Evolutionary conservation across 257 asterid genomes (phyloP).

Genomic region (Ilex asprella): DNA sequence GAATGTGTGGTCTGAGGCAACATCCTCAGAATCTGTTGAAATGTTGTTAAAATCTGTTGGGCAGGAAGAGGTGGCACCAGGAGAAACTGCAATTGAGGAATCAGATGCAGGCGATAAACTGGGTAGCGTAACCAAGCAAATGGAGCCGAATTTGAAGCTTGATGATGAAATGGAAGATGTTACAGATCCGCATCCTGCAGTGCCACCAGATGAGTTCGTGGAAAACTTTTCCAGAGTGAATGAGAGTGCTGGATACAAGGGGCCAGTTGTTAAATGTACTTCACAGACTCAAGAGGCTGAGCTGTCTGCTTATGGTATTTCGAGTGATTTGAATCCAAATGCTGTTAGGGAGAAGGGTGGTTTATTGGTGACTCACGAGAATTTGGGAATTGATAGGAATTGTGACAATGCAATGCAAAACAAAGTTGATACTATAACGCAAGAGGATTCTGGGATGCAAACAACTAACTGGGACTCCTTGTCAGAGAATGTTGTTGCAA

Average conservation of each 20-base stretch:
- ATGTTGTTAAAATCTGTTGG: slow-evolving; percentile 92
- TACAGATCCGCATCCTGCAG: slow-evolving; percentile 18
- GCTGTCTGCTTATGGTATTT: slow-evolving; percentile 23
- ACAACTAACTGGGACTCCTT: slow-evolving; percentile 25
- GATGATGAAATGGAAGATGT: slow-evolving; percentile 28
- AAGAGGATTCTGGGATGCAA: slow-evolving; percentile 23
- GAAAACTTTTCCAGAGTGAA: slow-evolving; percentile 24
- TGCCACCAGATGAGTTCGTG: slow-evolving; percentile 29
- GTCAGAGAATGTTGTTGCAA: slow-evolving; percentile 23
- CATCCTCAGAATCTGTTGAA: slow-evolving; percentile 97
- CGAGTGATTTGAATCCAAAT: slow-evolving; percentile 6
- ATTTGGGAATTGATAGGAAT: slow-evolving; percentile 19
- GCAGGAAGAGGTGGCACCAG: slow-evolving; percentile 80
- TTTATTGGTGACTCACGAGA: slow-evolving; percentile 19
- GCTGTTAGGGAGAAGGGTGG: slow-evolving; percentile 21
- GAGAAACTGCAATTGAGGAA: slow-evolving; percentile 42
- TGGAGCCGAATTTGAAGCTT: slow-evolving; percentile 29
- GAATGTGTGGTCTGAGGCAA: slow-evolving; percentile 99
- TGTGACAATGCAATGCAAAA: slow-evolving; percentile 23
- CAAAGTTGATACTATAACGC: slow-evolving; percentile 26
- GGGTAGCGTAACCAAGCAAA: slow-evolving; percentile 31
- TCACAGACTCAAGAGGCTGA: slow-evolving; percentile 26
- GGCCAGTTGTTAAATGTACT: slow-evolving; percentile 15
- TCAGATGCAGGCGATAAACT: slow-evolving; percentile 43
- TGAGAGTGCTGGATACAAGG: slow-evolving; percentile 29